A percentile compares a stretch with the other conserved stretches of the same genome.
phyloP scores from a whole-genome alignment of 805 yeast species.

The Wickerhamiella australiensis region DNA sequence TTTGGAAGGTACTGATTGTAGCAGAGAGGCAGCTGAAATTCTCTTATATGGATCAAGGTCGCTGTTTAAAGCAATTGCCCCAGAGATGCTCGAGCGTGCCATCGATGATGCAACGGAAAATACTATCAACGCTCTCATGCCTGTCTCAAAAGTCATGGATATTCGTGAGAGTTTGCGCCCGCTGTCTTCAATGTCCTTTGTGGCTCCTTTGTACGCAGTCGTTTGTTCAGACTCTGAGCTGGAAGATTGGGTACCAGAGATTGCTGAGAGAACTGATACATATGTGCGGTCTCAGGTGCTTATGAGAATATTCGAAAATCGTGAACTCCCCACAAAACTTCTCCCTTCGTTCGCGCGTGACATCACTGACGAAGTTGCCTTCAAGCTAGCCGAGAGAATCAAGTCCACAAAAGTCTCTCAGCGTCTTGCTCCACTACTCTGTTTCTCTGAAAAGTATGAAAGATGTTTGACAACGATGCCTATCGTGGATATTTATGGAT shows the following conservation, averaged over 20 bases:
- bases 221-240: not conserved
- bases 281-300: not conserved
- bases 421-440: not conserved
- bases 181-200: not conserved
- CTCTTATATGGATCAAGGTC: not conserved
- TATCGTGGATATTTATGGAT: not conserved
- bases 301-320: not conserved
- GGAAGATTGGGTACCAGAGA: not conserved
- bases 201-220: conserved; percentile 1
- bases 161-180: not conserved
- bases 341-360: not conserved
- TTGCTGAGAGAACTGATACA: not conserved
- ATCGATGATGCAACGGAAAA: not conserved
- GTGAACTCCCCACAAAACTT: not conserved
- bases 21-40: conserved; percentile 6
- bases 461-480: not conserved
- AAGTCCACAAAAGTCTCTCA: not conserved
- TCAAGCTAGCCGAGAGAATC: not conserved
- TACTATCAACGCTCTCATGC: not conserved
- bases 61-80: conserved; percentile 2
- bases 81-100: conserved; percentile 7
- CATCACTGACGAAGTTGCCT: not conserved
- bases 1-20: not conserved
- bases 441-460: not conserved
- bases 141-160: not conserved